Conservation (phyloP, 352 stramenopile species). For the Phytophthora tubulina region DNA sequence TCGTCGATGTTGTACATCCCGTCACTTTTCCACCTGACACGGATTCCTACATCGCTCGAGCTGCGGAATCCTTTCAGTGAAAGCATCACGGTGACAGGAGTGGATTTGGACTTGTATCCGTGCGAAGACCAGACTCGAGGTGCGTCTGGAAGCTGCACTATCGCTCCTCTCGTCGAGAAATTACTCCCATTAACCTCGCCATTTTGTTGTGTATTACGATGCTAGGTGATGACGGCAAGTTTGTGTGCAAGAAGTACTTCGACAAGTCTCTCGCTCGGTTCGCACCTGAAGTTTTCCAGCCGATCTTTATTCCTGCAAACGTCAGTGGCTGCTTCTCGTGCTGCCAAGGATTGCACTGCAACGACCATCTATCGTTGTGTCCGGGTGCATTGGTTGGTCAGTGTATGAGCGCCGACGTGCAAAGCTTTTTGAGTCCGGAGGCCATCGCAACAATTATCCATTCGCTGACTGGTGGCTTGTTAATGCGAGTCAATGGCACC, state of each 20-base stretch:
- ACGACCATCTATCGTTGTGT: slow-evolving; percentile 65
- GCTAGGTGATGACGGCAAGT: slow-evolving; percentile 44
- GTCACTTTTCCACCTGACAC: slow-evolving; percentile 73
- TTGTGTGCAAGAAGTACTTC: slow-evolving; percentile 84
- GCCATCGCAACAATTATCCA: slow-evolving; percentile 81
- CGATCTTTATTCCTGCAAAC: slow-evolving; percentile 81
- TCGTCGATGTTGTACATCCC: slow-evolving; percentile 81
- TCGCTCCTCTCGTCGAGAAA: neutral
- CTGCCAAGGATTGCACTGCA: slow-evolving; percentile 71
- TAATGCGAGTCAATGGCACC: slow-evolving; percentile 87
- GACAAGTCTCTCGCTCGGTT: slow-evolving; percentile 70
- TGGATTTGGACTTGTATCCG: slow-evolving; percentile 81
- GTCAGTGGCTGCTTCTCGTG: slow-evolving; percentile 79
- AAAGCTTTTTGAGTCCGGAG: slow-evolving; percentile 77
- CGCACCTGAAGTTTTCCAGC: slow-evolving; percentile 60
- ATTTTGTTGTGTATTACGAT: neutral
- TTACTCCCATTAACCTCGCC: neutral
- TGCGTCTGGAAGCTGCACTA: slow-evolving; percentile 28
- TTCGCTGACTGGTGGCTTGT: slow-evolving; percentile 70
- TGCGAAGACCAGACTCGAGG: slow-evolving; percentile 71
- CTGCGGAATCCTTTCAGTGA: slow-evolving; percentile 87
- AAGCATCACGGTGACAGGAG: slow-evolving; percentile 70
- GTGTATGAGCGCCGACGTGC: slow-evolving; percentile 78
- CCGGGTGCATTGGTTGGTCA: slow-evolving; percentile 53
- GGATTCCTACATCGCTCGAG: slow-evolving; percentile 76